These are phyloP conservation scores for Backusella luteola DNA, from an alignment of 192 early-diverging fungal species.

Conservation along the genomic window DNA sequence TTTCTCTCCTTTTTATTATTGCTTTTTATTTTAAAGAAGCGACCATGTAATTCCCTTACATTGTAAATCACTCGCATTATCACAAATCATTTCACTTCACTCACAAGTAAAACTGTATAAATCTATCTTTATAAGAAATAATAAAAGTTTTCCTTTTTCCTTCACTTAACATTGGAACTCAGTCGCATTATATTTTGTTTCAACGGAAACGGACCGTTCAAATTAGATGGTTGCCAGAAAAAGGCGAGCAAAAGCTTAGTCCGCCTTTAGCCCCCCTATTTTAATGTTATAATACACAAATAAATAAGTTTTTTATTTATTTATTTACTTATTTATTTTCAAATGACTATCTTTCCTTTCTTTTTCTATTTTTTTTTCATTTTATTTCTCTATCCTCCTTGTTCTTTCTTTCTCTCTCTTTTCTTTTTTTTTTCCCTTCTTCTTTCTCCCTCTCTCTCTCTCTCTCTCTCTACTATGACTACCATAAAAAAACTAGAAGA, in stretches of 20 bases:
- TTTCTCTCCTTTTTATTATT: background rate
- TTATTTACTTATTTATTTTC: background rate
- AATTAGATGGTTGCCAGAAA: background rate
- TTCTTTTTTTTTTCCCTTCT: background rate
- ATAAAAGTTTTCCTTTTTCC: background rate
- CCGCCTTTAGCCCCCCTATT: background rate
- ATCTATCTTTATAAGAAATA: background rate
- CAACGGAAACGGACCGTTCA: slow-evolving; percentile 3
- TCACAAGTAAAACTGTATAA: background rate
- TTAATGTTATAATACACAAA: background rate
- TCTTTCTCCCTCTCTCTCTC: background rate
- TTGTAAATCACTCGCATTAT: background rate
- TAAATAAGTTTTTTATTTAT: background rate
- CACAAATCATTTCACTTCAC: background rate
- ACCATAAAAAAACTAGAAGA: background rate
- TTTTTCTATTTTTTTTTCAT: background rate
- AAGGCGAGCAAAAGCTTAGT: background rate
- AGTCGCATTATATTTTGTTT: background rate
- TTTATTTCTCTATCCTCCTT: background rate
- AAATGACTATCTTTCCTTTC: background rate
- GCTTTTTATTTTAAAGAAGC: background rate
- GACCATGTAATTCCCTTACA: background rate
- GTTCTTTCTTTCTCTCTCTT: background rate
- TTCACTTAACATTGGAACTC: background rate
- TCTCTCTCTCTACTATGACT: background rate